Percentiles rank a stretch among this genome's conserved stretches.
Evolutionary conservation across 148 eudicot genomes (phyloP).

Genomic region (Nepenthes mirabilis): DNA sequence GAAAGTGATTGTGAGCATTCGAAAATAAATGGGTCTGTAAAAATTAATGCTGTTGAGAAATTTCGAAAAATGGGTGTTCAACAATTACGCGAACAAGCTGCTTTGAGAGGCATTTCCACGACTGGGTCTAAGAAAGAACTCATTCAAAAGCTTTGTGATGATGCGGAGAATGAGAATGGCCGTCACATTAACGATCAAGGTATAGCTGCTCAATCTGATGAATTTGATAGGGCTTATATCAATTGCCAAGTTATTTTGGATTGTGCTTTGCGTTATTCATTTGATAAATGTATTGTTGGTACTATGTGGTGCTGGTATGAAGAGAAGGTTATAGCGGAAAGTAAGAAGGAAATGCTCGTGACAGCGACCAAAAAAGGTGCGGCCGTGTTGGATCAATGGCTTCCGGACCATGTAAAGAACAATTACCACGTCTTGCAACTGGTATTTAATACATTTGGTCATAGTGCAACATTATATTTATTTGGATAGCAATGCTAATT

Average conservation of each 20-base stretch:
- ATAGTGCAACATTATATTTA: no score
- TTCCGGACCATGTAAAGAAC: constrained; percentile 60
- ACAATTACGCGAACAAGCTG: constrained; percentile 55
- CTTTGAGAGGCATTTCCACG: constrained; percentile 35
- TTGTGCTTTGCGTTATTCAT: background rate
- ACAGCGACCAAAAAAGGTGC: constrained; percentile 89
- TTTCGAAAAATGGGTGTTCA: constrained; percentile 40
- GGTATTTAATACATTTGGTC: constrained; percentile 17
- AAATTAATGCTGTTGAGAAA: constrained; percentile 33
- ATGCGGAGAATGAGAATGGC: constrained; percentile 5
- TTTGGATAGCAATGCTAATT: constrained; percentile 1
- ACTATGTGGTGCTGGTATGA: constrained; percentile 4
- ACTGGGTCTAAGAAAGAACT: constrained; percentile 68
- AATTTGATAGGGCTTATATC: background rate
- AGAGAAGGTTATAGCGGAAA: constrained; percentile 13
- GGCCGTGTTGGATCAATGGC: constrained; percentile 82
- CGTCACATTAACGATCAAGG: constrained; percentile 21
- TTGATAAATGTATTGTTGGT: background rate
- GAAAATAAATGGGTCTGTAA: constrained; percentile 17
- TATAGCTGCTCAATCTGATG: constrained; percentile 3
- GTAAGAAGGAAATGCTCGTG: constrained; percentile 61
- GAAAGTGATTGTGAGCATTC: constrained; percentile 8
- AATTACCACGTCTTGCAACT: constrained; percentile 74
- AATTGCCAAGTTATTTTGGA: background rate
- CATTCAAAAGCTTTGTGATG: constrained; percentile 45